Conservation (phyloP, 768 basidiomycete species). For the Collybiopsis confluens region DNA sequence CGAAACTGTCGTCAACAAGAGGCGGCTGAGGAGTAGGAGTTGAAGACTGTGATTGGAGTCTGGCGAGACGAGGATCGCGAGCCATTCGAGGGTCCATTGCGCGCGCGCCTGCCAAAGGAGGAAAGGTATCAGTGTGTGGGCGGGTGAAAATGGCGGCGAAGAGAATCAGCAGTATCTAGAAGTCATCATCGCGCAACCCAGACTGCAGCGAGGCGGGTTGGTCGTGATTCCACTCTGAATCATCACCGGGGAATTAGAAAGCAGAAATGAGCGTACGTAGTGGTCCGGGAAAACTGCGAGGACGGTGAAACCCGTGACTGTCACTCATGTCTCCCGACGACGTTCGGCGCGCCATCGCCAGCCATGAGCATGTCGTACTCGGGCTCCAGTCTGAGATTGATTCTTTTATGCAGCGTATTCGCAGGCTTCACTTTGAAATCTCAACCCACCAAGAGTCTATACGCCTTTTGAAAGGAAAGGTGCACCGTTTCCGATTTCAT, state of each 20-base stretch:
- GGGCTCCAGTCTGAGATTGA: constrained; percentile 41
- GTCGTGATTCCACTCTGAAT: constrained; percentile 93
- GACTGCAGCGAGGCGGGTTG: constrained; percentile 43
- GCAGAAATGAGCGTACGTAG: too few species aligned
- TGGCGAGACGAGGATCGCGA: constrained; percentile 76
- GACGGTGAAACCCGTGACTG: too few species aligned
- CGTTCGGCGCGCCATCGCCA: constrained; percentile 4
- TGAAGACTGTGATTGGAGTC: constrained; percentile 35
- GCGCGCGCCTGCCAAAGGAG: too few species aligned
- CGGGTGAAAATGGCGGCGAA: too few species aligned
- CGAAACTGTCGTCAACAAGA: neutral
- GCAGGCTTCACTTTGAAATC: constrained; percentile 39
- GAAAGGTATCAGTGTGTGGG: too few species aligned
- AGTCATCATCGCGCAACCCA: constrained; percentile 78
- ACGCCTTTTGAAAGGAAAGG: constrained; percentile 33
- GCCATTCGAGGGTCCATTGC: constrained; percentile 79
- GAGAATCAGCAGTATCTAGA: constrained; percentile 91
- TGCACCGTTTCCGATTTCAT: too few species aligned
- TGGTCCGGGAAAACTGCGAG: too few species aligned
- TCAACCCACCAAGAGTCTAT: constrained; percentile 38
- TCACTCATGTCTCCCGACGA: too few species aligned
- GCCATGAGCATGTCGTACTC: constrained; percentile 38
- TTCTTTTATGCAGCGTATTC: constrained; percentile 31
- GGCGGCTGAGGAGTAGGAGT: constrained; percentile 27
- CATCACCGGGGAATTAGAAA: too few species aligned